These are phyloP conservation scores for Botrytis paeoniae DNA, from an alignment of 2,329 filamentous ascomycete genomes.

Conservation along the genomic window DNA sequence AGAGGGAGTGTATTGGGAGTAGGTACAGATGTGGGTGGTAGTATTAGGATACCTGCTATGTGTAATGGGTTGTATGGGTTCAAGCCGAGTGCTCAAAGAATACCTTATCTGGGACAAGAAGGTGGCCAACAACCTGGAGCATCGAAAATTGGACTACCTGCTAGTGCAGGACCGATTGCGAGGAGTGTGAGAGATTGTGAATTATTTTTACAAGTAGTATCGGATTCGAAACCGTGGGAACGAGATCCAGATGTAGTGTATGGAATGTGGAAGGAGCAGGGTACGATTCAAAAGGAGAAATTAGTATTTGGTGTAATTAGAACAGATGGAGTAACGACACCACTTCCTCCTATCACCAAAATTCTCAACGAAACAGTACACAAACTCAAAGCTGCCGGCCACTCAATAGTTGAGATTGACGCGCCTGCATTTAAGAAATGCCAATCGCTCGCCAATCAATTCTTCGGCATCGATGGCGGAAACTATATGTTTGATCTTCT, in stretches of 20 bases:
- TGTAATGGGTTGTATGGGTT: conserved; percentile 51
- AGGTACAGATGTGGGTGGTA: conserved; percentile 59
- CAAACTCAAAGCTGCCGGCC: conserved; percentile 42
- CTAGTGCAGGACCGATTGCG: conserved; percentile 48
- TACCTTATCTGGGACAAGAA: conserved; percentile 44
- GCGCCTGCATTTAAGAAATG: conserved; percentile 53
- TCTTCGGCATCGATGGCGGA: neutral
- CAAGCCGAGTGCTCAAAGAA: conserved; percentile 45
- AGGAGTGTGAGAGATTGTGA: conserved; percentile 29
- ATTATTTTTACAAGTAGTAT: conserved; percentile 48
- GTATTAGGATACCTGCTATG: conserved; percentile 45
- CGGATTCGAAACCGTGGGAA: conserved; percentile 50
- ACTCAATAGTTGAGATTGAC: conserved; percentile 59
- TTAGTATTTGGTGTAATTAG: conserved; percentile 48
- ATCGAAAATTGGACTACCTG: conserved; percentile 48
- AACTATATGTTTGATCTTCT: neutral
- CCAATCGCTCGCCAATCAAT: conserved; percentile 47
- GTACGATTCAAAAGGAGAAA: conserved; percentile 25
- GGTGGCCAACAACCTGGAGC: conserved; percentile 51
- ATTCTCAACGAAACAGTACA: conserved; percentile 46
- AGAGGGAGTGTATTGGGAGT: conserved; percentile 55
- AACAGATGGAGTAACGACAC: conserved; percentile 49
- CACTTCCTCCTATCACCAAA: conserved; percentile 49
- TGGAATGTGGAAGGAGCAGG: conserved; percentile 41
- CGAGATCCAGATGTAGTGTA: conserved; percentile 45